Percentiles rank a stretch among this genome's conserved stretches.
These are phyloP conservation scores for Neonectria neomacrospora DNA, from an alignment of 2,329 filamentous ascomycete genomes.

Conservation along the genomic window DNA sequence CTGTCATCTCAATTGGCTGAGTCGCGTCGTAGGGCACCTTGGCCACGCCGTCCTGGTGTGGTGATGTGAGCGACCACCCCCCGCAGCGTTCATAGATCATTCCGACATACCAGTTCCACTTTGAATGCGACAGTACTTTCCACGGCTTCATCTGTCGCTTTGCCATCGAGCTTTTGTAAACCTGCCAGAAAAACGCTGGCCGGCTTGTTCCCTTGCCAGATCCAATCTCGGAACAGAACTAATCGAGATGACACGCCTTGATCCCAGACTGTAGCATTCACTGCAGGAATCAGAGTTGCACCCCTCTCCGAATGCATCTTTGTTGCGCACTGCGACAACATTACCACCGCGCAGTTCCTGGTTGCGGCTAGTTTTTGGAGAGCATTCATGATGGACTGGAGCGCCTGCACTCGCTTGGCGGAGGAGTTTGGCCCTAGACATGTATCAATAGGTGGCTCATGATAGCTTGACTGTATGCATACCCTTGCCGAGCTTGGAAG, in stretches of 20 bases:
- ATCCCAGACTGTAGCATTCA: constrained; percentile 84
- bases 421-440: constrained; percentile 51
- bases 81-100: constrained; percentile 28
- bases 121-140: constrained; percentile 61
- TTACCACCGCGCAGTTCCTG: constrained; percentile 76
- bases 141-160: constrained; percentile 52
- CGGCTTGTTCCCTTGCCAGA: constrained; percentile 58
- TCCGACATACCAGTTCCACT: constrained; percentile 56
- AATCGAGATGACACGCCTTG: constrained; percentile 78
- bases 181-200: constrained; percentile 69
- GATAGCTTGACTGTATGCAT: constrained; percentile 27
- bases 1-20: constrained; percentile 49
- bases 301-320: constrained; percentile 74
- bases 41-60: constrained; percentile 56
- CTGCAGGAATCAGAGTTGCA: constrained; percentile 78
- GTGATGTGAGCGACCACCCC: constrained; percentile 37
- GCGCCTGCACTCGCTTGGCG: constrained; percentile 60
- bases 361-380: constrained; percentile 81
- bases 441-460: constrained; percentile 24
- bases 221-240: constrained; percentile 83
- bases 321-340: constrained; percentile 85
- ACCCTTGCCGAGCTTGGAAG: constrained; percentile 55
- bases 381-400: constrained; percentile 74
- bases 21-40: constrained; percentile 55
- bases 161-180: constrained; percentile 73